Evolutionary conservation across 139 green algal species (phyloP), one percentile per base, ranked within the genome.

Genomic region (Coccomyxa sp.): DNA sequence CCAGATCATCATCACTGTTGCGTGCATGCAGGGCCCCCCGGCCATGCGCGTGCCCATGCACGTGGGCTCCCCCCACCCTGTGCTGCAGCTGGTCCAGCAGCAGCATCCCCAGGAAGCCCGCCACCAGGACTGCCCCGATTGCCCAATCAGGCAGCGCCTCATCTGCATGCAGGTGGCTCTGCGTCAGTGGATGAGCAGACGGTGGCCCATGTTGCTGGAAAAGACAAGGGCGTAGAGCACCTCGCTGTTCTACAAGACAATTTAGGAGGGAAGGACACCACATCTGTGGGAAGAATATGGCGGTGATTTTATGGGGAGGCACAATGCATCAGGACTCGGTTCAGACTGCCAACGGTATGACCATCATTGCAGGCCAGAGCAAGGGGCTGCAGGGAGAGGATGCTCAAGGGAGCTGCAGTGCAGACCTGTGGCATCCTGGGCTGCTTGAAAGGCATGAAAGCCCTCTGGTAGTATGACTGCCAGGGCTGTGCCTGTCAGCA

Each of bases 381-480:
- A n/a, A n/a, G n/a, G n/a, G n/a, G n/a, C n/a, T n/a, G n/a, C n/a
- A n/a, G n/a, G n/a, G n/a, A n/a, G n/a, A n/a, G n/a, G n/a, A n/a
- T n/a, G n/a, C n/a, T n/a, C n/a, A n/a, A n/a, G n/a, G n/a, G n/a
- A n/a, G n/a, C n/a, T n/a, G n/a, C n/a, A n/a, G n/a, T n/a, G n/a
- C n/a, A n/a, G n/a, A 74, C 82, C 70, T 81, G 54, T 70, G 24
- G 40, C 58, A 22, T 76, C 14, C 39, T 83, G 79, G 3, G 40
- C 79, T 18, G 54, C n/a, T 8, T 78, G 50, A 70, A 90, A 83
- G 33, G 83, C 79, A 24, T 86, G 73, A 34, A 89, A 89, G 55
- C 87, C 87, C 54, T 91, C 87, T 31, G 87, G 87, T 16, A 91
- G 70, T 36, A 91, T 78, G 6, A 91, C 85, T 3, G 77, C 80